Evolutionary conservation across 2,329 filamentous ascomycete genomes (phyloP).

Genomic region (Teratosphaeria nubilosa): DNA sequence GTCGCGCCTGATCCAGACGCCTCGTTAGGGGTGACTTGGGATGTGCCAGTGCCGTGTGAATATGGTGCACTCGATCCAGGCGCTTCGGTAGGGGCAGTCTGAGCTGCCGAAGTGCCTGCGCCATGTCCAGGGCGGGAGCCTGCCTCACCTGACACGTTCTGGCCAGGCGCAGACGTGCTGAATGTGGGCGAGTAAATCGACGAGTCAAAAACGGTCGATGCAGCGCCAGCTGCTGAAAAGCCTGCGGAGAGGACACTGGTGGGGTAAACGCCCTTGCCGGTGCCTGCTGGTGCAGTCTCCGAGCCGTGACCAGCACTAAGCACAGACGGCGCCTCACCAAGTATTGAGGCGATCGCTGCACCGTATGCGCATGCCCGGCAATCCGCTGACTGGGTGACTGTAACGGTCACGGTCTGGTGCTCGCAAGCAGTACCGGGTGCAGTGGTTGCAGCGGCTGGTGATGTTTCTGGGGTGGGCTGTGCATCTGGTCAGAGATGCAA

Average conservation of each 20-base stretch:
- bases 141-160: neutral
- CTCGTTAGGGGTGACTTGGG: neutral
- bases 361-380: neutral
- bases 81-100: neutral
- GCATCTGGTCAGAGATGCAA: neutral
- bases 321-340: neutral
- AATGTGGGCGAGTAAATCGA: neutral
- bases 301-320: neutral
- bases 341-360: neutral
- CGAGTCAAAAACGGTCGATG: neutral
- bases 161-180: neutral
- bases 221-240: neutral
- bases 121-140: neutral
- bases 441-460: neutral
- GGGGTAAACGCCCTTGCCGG: neutral
- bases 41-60: neutral
- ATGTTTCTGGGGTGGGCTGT: neutral
- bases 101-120: neutral
- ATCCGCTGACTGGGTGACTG: neutral
- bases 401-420: neutral
- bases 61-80: no score
- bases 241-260: neutral
- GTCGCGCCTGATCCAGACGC: neutral
- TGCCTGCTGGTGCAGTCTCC: neutral
- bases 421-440: neutral